Conservation (phyloP, 164 flowering plant species). For the Macadamia tetraphylla region DNA sequence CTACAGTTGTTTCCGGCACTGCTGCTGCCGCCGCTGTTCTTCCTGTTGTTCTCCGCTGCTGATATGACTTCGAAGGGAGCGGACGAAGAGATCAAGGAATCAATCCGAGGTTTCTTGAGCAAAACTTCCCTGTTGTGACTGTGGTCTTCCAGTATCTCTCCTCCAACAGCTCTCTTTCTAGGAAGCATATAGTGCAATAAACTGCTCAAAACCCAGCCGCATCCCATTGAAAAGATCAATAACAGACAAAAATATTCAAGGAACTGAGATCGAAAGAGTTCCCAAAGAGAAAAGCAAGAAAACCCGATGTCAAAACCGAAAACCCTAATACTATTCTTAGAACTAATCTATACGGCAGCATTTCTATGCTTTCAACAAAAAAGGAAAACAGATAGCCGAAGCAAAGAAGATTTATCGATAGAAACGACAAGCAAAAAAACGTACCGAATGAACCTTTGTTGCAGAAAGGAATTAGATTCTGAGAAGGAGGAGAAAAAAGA, state of each 20-base stretch:
- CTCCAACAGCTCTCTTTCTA: conserved; percentile 44
- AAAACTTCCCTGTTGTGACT: conserved; percentile 14
- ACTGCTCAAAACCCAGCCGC: conserved; percentile 38
- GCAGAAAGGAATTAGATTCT: conserved; percentile 19
- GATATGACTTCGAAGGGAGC: conserved; percentile 7
- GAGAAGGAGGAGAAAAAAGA: conserved; percentile 1
- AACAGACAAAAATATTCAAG: conserved; percentile 17
- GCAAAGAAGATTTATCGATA: background rate
- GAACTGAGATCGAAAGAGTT: conserved; percentile 14
- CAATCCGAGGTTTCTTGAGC: conserved; percentile 36
- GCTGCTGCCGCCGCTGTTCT: background rate
- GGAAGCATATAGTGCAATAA: conserved; percentile 58
- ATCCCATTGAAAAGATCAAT: conserved; percentile 22
- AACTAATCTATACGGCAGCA: conserved; percentile 13
- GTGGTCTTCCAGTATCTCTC: conserved; percentile 20
- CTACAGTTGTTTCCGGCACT: background rate
- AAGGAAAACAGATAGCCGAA: conserved; percentile 10
- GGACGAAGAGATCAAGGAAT: conserved; percentile 21
- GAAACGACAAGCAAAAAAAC: conserved; percentile 8
- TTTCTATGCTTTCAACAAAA: conserved; percentile 2
- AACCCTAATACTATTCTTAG: conserved; percentile 19
- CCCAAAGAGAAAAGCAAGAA: conserved; percentile 8
- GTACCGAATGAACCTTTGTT: conserved; percentile 21
- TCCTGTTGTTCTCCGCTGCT: conserved; percentile 8
- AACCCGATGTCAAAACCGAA: conserved; percentile 13